Evolutionary conservation across 2,329 filamentous ascomycete genomes (phyloP).

Genomic region (Phialophora macrospora): DNA sequence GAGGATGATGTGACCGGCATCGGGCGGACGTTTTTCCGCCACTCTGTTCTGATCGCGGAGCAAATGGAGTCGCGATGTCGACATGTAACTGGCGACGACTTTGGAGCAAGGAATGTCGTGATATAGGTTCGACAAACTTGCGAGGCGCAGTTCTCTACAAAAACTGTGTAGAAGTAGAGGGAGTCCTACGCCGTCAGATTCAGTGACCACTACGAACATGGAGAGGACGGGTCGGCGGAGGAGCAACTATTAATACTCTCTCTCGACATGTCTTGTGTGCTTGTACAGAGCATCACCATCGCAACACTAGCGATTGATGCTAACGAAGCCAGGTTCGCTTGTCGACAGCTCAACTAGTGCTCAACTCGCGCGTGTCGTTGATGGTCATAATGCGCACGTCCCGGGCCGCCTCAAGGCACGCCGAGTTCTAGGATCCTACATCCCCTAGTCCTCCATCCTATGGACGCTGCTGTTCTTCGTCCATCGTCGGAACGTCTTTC

Average conservation of each 20-base stretch:
- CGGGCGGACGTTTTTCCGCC: neutral
- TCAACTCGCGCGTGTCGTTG: neutral
- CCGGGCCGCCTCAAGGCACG: too few species aligned
- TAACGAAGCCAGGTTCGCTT: neutral
- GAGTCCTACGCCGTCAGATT: too few species aligned
- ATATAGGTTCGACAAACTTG: neutral
- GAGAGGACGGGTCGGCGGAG: too few species aligned
- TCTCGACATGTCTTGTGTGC: neutral
- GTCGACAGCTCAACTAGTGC: neutral
- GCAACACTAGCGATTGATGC: neutral
- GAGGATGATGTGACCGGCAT: neutral
- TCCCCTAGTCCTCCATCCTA: conserved; percentile 46
- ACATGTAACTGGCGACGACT: too few species aligned
- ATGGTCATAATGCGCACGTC: neutral
- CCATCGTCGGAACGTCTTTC: conserved; percentile 64
- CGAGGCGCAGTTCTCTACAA: neutral
- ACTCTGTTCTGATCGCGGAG: neutral
- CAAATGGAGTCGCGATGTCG: too few species aligned
- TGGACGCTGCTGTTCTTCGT: conserved; percentile 62
- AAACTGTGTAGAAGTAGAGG: neutral
- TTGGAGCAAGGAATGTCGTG: neutral
- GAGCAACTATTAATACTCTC: neutral
- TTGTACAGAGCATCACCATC: neutral
- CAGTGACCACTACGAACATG: too few species aligned
- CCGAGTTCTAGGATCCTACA: neutral